Percentiles rank a stretch among this genome's conserved stretches.
Evolutionary conservation across 2,329 filamentous ascomycete species (phyloP).

Genomic region (Hysterium pulicare): DNA sequence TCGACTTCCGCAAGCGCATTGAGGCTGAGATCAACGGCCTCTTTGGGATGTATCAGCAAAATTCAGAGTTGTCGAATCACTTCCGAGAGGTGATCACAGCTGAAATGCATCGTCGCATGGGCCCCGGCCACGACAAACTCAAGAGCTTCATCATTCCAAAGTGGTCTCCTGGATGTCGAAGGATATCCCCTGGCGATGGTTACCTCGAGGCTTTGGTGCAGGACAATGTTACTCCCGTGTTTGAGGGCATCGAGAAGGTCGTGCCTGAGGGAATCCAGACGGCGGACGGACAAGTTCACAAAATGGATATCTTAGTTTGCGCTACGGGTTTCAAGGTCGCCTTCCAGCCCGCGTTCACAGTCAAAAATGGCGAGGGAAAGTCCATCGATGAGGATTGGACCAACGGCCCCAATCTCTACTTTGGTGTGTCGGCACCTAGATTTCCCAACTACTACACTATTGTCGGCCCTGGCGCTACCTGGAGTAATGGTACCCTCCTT

Average conservation of each 20-base stretch:
- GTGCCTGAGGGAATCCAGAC: constrained; percentile 38
- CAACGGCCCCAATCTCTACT: constrained; percentile 40
- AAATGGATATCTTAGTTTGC: constrained; percentile 30
- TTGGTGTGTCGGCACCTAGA: constrained; percentile 39
- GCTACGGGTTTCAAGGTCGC: constrained; percentile 34
- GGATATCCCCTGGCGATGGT: constrained; percentile 31
- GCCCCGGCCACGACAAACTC: constrained; percentile 40
- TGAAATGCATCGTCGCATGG: constrained; percentile 41
- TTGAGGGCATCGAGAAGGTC: constrained; percentile 23
- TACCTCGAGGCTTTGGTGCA: constrained; percentile 30
- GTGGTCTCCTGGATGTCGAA: constrained; percentile 43
- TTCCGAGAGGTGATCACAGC: constrained; percentile 40
- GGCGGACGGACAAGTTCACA: constrained; percentile 25
- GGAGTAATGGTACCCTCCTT: constrained; percentile 43
- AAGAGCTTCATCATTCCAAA: constrained; percentile 47
- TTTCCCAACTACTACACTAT: constrained; percentile 47
- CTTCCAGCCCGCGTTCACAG: constrained; percentile 44
- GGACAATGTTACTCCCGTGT: constrained; percentile 26
- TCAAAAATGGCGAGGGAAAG: constrained; percentile 35
- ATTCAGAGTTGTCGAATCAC: constrained; percentile 42
- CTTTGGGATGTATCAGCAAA: constrained; percentile 53
- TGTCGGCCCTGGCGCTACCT: constrained; percentile 43
- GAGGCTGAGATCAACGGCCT: constrained; percentile 51
- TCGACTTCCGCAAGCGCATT: constrained; percentile 50
- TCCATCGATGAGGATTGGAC: constrained; percentile 41